Conservation (phyloP, 192 early-diverging fungal genomes). For the Dissophora globulifera region DNA sequence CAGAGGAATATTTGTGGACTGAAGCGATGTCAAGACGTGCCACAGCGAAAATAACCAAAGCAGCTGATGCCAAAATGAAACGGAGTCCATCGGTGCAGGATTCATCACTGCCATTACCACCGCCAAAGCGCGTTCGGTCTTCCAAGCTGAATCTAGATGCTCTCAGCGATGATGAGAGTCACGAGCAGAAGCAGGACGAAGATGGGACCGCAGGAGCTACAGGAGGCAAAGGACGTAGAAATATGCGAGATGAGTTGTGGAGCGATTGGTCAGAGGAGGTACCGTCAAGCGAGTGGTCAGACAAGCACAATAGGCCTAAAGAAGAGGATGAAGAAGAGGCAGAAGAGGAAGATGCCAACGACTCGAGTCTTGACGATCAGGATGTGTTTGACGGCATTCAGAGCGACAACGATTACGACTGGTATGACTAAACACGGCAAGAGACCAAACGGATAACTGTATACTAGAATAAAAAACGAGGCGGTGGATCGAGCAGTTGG, state of each 20-base stretch:
- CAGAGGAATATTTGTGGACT: background rate
- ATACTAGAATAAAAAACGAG: no score
- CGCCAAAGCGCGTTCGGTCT: constrained; percentile 10
- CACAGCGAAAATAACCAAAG: no score
- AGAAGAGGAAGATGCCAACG: background rate
- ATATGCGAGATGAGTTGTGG: no score
- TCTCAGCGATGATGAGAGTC: background rate
- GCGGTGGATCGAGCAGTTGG: no score
- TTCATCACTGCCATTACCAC: no score
- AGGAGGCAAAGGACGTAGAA: background rate
- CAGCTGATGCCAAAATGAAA: no score
- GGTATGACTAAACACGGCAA: constrained; percentile 2
- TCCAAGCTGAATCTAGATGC: constrained; percentile 22
- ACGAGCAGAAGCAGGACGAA: background rate
- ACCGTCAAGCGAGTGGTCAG: background rate
- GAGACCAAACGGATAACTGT: no score
- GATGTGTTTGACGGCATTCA: background rate
- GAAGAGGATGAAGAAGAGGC: no score
- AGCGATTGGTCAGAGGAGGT: background rate
- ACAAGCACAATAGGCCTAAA: no score
- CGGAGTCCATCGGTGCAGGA: no score
- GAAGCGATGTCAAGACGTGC: background rate
- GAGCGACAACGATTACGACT: background rate
- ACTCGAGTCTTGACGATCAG: background rate
- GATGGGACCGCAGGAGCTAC: background rate